These are phyloP conservation scores for Leptographium procerum DNA, from an alignment of 2,329 filamentous ascomycete species.

Conservation along the genomic window DNA sequence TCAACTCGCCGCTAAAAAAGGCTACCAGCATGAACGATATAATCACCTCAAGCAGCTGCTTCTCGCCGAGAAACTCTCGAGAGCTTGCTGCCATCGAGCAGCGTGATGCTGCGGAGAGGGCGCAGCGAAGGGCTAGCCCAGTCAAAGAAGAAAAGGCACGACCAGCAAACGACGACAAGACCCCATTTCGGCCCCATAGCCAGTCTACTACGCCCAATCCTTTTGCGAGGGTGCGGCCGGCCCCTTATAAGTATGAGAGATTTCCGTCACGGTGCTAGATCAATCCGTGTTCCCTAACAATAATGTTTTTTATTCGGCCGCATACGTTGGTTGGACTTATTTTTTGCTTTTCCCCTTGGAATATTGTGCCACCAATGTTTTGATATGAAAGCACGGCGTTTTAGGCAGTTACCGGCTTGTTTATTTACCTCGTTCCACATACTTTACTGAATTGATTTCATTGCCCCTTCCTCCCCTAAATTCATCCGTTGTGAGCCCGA, in stretches of 20 bases:
- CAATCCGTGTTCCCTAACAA: neutral
- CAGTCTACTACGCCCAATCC: constrained; percentile 18
- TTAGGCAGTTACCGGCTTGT: neutral
- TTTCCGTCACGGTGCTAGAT: constrained; percentile 22
- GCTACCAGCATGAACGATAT: constrained; percentile 52
- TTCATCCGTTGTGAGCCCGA: neutral
- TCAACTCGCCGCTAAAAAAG: constrained; percentile 75
- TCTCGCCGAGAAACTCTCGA: constrained; percentile 45
- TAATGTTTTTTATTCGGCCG: neutral
- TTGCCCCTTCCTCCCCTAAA: constrained; percentile 1
- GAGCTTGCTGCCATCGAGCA: constrained; percentile 52
- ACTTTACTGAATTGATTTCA: neutral
- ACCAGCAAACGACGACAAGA: neutral
- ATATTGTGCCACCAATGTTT: neutral
- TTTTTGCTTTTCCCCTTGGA: neutral
- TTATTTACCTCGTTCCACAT: neutral
- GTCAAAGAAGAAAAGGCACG: constrained; percentile 23
- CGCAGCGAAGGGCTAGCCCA: constrained; percentile 27
- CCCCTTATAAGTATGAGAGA: constrained; percentile 27
- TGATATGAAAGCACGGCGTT: neutral
- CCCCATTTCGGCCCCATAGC: neutral
- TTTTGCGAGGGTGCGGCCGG: constrained; percentile 26
- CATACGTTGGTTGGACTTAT: neutral
- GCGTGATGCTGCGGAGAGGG: constrained; percentile 21
- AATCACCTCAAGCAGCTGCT: constrained; percentile 25